Conservation (phyloP, 2,329 filamentous ascomycete genomes). For the Cyclaneusma minus region DNA sequence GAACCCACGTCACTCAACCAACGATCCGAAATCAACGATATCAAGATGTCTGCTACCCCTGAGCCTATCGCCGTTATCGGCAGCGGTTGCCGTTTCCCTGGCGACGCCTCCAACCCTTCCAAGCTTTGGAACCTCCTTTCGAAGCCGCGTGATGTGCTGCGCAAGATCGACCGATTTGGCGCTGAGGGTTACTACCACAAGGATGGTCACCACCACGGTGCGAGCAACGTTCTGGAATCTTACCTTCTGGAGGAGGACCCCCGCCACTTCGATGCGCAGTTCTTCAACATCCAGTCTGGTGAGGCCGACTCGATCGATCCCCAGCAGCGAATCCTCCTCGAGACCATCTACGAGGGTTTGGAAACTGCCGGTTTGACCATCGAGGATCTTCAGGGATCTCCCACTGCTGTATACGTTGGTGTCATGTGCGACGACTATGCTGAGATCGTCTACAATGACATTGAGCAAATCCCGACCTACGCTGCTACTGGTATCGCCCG, state of each 20-base stretch:
- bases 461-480: constrained; percentile 18
- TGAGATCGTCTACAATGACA: constrained; percentile 18
- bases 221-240: constrained; percentile 1
- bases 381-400: constrained; percentile 5
- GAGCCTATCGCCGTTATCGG: constrained; percentile 34
- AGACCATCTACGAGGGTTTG: constrained; percentile 8
- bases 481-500: constrained; percentile 16
- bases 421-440: constrained; percentile 20
- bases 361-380: constrained; percentile 8
- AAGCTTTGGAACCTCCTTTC: not conserved
- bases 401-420: constrained; percentile 16
- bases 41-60: no score
- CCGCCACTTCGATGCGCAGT: constrained; percentile 8
- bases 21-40: no score
- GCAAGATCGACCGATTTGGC: not conserved
- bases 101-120: constrained; percentile 24
- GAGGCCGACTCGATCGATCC: constrained; percentile 11
- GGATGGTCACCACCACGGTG: constrained; percentile 1
- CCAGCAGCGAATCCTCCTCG: constrained; percentile 8
- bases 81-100: constrained; percentile 34
- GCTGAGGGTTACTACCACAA: not conserved
- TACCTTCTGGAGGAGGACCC: constrained; percentile 1
- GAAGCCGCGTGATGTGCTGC: not conserved
- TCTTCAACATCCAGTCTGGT: constrained; percentile 13
- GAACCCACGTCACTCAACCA: no score